A percentile compares a stretch with the other conserved stretches of the same genome.
Conservation (phyloP, 805 yeast species). For the Wickerhamiella allomyrinae region DNA sequence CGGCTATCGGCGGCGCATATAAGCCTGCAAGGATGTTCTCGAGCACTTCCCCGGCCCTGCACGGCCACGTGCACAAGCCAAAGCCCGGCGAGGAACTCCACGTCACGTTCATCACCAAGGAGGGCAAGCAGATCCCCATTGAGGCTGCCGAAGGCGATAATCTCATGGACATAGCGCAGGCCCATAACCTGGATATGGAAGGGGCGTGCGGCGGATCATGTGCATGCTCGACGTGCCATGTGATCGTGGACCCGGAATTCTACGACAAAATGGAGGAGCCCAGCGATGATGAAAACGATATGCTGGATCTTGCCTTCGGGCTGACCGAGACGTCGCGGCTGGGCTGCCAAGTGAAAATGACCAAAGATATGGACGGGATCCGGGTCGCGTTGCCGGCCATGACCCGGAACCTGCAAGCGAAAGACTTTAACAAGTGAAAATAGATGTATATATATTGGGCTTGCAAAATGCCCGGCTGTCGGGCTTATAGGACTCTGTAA, state of each 20-base stretch:
- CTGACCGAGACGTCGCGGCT: conserved; percentile 90
- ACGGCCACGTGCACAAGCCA: conserved; percentile 84
- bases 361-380: conserved; percentile 80
- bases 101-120: conserved; percentile 81
- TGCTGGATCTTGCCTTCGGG: conserved; percentile 96
- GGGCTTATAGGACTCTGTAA: too few species aligned
- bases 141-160: conserved; percentile 92
- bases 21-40: conserved; percentile 3
- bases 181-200: conserved; percentile 86
- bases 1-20: too few species aligned
- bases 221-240: conserved; percentile 97
- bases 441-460: conserved; percentile 2
- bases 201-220: conserved; percentile 98
- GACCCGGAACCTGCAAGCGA: conserved; percentile 81
- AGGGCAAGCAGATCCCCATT: conserved; percentile 65
- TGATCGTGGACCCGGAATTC: conserved; percentile 88
- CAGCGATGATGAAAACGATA: conserved; percentile 93
- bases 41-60: conserved; percentile 22
- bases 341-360: conserved; percentile 88
- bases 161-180: conserved; percentile 87
- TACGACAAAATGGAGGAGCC: conserved; percentile 91
- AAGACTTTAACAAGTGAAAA: conserved; percentile 45
- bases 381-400: conserved; percentile 93
- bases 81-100: conserved; percentile 85
- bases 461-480: too few species aligned